Base-by-base conservation (phyloP, 208 protist species). In the Leishmania amazonensis region DNA sequence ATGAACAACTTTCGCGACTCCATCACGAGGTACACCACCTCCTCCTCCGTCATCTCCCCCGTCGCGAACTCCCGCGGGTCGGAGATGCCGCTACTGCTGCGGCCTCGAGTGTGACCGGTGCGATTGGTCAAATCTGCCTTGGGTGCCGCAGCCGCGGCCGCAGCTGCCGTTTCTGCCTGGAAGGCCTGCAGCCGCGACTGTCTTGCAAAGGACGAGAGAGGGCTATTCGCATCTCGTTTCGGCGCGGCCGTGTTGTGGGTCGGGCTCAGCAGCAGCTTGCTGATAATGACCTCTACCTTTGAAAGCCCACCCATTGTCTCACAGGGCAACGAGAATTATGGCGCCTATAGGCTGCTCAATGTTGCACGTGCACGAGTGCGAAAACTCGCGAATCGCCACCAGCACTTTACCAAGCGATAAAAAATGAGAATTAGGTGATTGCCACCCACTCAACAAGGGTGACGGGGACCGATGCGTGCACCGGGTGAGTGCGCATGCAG, bases 1-100 rank as follows among this genome's bases (percentile, higher is more conserved):
- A 98, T 96, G 83, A 98, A 97, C 28, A 98, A 53, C 83, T 93
- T 87, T 19, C 94, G 91, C 28, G 87, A 87, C 76, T 90, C 86
- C 83, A 97, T 85, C n/a, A 97, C 89, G 24, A 97, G 89, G 70
- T 89, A 87, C 31, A 87, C 68, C 17, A 97, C 88, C 83, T 98
- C 96, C 24, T 83, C 86, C 85, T 97, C 91, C 35, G 86, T 93
- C 49, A 98, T 47, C 58, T 91, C 84, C 13, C 62, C 76, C n/a
- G 5, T 54, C 42, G 73, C 49, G 24, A 76, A 40, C 24, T 74
- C 62, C 21, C 15, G 45, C n/a, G 38, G 21, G 15, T 64, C 74
- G 24, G 45, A n/a, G 67, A 21, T 2, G 45, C 17, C 68, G 72
- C 78, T 53, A 38, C 73, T n/a, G 11, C n/a, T 49, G 72, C 54